Evolutionary conservation across 2,329 filamentous ascomycete species (phyloP).

Genomic region (Aspergillus chevalieri): DNA sequence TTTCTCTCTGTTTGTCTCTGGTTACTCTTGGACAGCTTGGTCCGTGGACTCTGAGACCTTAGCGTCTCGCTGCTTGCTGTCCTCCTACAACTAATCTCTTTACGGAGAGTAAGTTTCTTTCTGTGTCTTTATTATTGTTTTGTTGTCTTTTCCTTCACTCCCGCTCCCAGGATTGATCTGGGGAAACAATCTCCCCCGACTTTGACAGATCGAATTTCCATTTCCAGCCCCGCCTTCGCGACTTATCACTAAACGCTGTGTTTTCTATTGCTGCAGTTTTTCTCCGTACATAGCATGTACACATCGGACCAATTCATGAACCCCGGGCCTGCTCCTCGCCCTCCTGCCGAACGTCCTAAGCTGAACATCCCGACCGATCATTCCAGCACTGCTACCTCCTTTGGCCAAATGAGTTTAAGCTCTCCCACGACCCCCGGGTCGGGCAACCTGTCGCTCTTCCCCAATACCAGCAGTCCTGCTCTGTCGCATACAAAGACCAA

Average conservation of each 20-base stretch:
- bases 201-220: not conserved
- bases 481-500: constrained; percentile 55
- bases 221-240: not conserved
- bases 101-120: not conserved
- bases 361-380: constrained; percentile 67
- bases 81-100: not conserved
- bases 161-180: too few species aligned
- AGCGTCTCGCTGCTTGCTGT: constrained; percentile 1
- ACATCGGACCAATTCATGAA: constrained; percentile 79
- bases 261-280: not conserved
- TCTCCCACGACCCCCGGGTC: constrained; percentile 54
- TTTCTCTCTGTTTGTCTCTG: constrained; percentile 3
- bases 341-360: constrained; percentile 75
- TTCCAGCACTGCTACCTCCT: constrained; percentile 65
- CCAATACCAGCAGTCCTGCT: constrained; percentile 67
- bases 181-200: too few species aligned
- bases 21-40: not conserved
- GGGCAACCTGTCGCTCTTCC: constrained; percentile 54
- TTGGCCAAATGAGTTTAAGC: constrained; percentile 61
- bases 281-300: constrained; percentile 41
- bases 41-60: not conserved
- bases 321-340: constrained; percentile 85
- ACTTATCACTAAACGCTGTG: not conserved
- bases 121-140: not conserved
- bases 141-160: too few species aligned